These are phyloP conservation scores for Quaeritorhiza haematococci DNA, from an alignment of 371 early-diverging fungal genomes.

Conservation along the genomic window DNA sequence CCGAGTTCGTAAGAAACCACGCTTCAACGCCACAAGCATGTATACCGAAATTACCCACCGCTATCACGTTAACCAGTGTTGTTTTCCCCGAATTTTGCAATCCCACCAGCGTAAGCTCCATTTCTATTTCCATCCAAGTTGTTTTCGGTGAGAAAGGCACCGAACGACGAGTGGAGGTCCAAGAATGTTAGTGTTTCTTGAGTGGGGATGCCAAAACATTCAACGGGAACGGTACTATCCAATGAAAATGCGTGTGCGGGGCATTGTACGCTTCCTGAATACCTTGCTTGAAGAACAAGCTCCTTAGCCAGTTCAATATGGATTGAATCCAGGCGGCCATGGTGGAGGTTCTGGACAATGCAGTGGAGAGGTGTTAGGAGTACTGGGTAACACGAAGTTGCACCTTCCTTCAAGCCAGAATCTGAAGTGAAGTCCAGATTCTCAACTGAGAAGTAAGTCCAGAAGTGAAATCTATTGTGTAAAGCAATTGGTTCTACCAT, in stretches of 20 bases:
- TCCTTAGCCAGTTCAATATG: slow-evolving; percentile 83
- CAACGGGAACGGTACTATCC: neutral
- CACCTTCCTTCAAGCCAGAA: too few relatives aligned
- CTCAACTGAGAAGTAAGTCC: too few relatives aligned
- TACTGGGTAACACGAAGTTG: too few relatives aligned
- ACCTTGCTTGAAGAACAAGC: slow-evolving; percentile 87
- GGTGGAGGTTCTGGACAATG: too few relatives aligned
- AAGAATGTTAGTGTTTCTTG: too few relatives aligned
- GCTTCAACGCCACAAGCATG: too few relatives aligned
- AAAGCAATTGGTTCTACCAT: too few relatives aligned
- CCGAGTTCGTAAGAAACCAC: neutral
- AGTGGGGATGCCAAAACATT: too few relatives aligned
- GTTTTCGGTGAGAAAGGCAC: neutral
- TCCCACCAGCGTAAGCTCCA: slow-evolving; percentile 96
- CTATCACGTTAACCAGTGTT: slow-evolving; percentile 94
- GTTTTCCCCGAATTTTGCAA: slow-evolving; percentile 97
- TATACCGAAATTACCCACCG: slow-evolving; percentile 67
- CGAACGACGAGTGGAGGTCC: neutral
- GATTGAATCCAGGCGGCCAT: slow-evolving; percentile 43
- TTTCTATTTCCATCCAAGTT: slow-evolving; percentile 65
- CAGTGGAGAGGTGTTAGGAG: too few relatives aligned
- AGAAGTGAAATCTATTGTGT: too few relatives aligned
- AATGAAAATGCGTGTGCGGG: neutral
- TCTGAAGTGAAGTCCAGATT: too few relatives aligned
- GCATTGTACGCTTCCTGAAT: neutral